Conservation (phyloP, 1,284 basidiomycete species). For the Athelia sp. region DNA sequence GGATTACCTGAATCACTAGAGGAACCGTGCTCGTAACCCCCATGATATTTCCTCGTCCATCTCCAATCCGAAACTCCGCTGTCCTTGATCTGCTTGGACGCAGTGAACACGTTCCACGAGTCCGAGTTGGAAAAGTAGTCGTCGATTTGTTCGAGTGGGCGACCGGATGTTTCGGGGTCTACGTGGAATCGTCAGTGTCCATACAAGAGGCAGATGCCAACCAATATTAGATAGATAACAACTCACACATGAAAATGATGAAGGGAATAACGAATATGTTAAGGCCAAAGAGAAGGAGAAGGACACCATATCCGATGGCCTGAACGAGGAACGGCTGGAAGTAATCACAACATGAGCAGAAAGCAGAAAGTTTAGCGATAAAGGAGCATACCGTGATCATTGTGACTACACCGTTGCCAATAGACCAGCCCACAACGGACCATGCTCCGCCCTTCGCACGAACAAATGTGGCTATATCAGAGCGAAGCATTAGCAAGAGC, state of each 20-base stretch:
- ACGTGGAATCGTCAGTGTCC: no score
- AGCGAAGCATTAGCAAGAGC: neutral
- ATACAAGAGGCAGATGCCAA: no score
- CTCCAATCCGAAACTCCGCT: neutral
- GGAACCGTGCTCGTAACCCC: slow-evolving; percentile 1
- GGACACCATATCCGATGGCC: slow-evolving; percentile 8
- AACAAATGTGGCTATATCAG: slow-evolving; percentile 1
- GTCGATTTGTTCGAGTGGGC: slow-evolving; percentile 8
- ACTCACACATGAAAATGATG: slow-evolving; percentile 7
- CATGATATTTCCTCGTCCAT: slow-evolving; percentile 3
- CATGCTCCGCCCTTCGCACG: slow-evolving; percentile 7
- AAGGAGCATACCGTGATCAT: slow-evolving; percentile 3
- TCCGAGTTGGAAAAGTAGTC: slow-evolving; percentile 7
- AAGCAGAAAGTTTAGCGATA: neutral
- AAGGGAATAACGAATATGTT: slow-evolving; percentile 9
- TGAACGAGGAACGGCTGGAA: slow-evolving; percentile 8
- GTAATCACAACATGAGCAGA: neutral
- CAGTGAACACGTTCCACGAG: slow-evolving; percentile 7
- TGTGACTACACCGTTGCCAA: slow-evolving; percentile 8
- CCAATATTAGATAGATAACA: no score
- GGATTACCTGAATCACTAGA: neutral
- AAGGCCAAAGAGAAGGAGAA: slow-evolving; percentile 7
- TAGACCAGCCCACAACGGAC: slow-evolving; percentile 8
- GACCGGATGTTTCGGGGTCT: slow-evolving; percentile 7
- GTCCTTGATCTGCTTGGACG: slow-evolving; percentile 2